phyloP scores from a whole-genome alignment of 208 protist genomes.

The Baffinella frigidus region DNA sequence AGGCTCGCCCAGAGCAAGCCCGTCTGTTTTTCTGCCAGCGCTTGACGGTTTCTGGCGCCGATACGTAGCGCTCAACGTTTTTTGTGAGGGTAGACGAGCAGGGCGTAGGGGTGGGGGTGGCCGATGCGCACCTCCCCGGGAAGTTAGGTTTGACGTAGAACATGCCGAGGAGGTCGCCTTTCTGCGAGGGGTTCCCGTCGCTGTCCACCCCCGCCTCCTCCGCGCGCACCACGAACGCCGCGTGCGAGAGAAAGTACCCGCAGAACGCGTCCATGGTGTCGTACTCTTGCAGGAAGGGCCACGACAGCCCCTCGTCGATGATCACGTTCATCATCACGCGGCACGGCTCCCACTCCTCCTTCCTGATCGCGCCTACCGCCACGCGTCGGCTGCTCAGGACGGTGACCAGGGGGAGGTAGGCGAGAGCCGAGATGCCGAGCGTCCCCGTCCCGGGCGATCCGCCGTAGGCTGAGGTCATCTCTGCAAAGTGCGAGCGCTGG shows the following conservation, averaged over 20 bases:
- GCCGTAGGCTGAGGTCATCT: constrained; percentile 3
- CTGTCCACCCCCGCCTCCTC: background rate
- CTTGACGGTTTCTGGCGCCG: too few relatives aligned
- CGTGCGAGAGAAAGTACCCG: constrained; percentile 27
- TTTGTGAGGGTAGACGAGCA: too few relatives aligned
- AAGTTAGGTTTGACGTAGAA: constrained; percentile 50
- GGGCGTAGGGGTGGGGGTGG: too few relatives aligned
- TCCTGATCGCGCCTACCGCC: background rate
- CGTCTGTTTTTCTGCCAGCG: too few relatives aligned
- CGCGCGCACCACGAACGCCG: constrained; percentile 4
- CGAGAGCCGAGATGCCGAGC: background rate
- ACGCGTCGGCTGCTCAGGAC: background rate
- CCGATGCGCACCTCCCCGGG: background rate
- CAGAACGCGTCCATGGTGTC: background rate
- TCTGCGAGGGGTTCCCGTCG: background rate
- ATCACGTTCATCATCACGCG: background rate
- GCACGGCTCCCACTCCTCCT: background rate
- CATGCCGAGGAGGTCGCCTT: background rate
- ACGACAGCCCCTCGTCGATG: background rate
- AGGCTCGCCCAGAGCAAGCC: too few relatives aligned
- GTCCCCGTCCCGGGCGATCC: background rate
- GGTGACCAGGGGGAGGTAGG: background rate
- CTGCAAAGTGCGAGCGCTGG: too few relatives aligned
- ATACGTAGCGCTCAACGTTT: too few relatives aligned
- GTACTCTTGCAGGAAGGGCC: background rate